Evolutionary conservation across 495 filamentous ascomycete species (phyloP).

Genomic region (Tuber borchii): DNA sequence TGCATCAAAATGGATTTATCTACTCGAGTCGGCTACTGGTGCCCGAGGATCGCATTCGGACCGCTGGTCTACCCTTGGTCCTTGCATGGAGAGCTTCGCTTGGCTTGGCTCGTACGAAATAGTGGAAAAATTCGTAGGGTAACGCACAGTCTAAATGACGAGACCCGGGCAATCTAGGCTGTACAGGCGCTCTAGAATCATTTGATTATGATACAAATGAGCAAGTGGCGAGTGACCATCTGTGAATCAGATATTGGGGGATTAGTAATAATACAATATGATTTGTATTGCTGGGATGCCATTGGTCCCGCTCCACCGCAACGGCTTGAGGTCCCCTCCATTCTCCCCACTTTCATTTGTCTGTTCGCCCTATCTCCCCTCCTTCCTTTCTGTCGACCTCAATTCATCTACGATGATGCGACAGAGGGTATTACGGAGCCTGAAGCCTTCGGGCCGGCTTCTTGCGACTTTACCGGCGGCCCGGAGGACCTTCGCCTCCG

Average conservation of each 20-base stretch:
- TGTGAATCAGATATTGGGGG: background rate
- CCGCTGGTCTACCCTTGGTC: background rate
- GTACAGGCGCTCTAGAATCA: background rate
- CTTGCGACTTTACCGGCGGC: slow-evolving; percentile 23
- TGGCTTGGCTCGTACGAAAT: background rate
- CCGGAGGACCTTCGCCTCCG: slow-evolving; percentile 29
- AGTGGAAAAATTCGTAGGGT: background rate
- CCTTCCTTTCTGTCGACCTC: slow-evolving; percentile 1
- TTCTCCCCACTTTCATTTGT: slow-evolving; percentile 23
- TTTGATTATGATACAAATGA: background rate
- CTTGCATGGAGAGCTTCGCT: background rate
- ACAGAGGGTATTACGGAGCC: slow-evolving; percentile 36
- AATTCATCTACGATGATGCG: slow-evolving; percentile 37
- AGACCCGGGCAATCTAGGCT: background rate
- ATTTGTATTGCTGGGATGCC: slow-evolving; percentile 21
- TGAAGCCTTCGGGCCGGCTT: slow-evolving; percentile 34
- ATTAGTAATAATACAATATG: slow-evolving; percentile 27
- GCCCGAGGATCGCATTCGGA: background rate
- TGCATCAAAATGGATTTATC: background rate
- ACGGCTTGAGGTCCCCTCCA: slow-evolving; percentile 7
- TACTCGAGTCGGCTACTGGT: background rate
- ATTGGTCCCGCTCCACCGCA: slow-evolving; percentile 21
- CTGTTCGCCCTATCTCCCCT: slow-evolving; percentile 14
- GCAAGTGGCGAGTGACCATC: slow-evolving; percentile 16
- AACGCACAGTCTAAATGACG: background rate